These are phyloP conservation scores for Carpinus viminea DNA, from an alignment of 306 rosid genomes.

Conservation along the genomic window DNA sequence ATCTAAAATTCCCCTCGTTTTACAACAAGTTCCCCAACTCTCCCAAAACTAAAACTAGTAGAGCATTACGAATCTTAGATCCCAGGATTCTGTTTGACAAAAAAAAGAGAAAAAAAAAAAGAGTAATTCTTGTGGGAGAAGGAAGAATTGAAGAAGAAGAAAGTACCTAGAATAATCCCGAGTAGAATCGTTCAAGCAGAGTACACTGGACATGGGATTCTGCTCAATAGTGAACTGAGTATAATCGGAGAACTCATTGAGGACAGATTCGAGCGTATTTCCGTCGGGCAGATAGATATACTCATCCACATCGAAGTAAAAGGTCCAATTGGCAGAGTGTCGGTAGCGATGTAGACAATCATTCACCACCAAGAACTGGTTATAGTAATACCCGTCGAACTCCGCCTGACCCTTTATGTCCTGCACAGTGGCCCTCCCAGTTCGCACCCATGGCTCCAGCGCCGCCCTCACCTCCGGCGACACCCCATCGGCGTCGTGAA, in stretches of 20 bases:
- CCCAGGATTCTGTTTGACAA: neutral
- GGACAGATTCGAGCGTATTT: conserved; percentile 31
- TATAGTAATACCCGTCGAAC: conserved; percentile 43
- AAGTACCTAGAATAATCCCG: conserved; percentile 29
- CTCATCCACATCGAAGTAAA: conserved; percentile 48
- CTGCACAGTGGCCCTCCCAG: conserved; percentile 38
- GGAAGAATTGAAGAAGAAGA: neutral
- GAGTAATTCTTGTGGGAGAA: neutral
- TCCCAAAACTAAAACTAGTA: neutral
- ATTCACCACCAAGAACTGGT: conserved; percentile 46
- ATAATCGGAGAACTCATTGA: conserved; percentile 29
- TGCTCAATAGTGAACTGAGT: conserved; percentile 46
- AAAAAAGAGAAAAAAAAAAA: neutral
- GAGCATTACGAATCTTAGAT: neutral
- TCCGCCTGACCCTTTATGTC: conserved; percentile 39
- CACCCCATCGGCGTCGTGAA: conserved; percentile 47
- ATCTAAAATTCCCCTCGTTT: too few species aligned
- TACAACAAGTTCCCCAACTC: neutral
- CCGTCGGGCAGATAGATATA: conserved; percentile 40
- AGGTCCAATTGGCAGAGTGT: conserved; percentile 40
- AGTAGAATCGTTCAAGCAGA: conserved; percentile 38
- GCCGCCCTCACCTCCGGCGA: conserved; percentile 37
- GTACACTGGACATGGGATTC: conserved; percentile 43
- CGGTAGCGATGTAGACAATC: conserved; percentile 42
- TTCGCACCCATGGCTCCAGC: conserved; percentile 42